Evolutionary conservation across 2,329 filamentous ascomycete genomes (phyloP).

Genomic region (Aspergillus transmontanensis): DNA sequence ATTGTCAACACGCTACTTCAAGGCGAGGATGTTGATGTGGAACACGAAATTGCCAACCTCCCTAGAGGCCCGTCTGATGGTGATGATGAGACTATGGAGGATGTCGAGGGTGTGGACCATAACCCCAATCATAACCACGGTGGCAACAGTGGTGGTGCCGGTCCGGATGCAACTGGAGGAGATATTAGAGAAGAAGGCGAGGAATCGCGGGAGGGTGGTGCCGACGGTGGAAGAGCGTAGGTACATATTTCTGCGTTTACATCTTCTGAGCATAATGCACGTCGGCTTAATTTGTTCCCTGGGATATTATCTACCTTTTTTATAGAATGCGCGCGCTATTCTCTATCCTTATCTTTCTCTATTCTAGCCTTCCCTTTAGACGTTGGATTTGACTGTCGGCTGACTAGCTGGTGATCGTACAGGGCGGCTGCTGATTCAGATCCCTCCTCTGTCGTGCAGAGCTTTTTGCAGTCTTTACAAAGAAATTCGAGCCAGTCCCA

Average conservation of each 20-base stretch:
- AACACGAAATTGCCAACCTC: slow-evolving; percentile 69
- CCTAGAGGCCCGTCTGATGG: slow-evolving; percentile 51
- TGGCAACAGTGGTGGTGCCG: slow-evolving; percentile 76
- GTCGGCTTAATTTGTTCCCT: neutral
- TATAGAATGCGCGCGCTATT: neutral
- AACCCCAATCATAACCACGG: slow-evolving; percentile 60
- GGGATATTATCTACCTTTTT: neutral
- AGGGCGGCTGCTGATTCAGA: slow-evolving; percentile 67
- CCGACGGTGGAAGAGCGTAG: slow-evolving; percentile 99
- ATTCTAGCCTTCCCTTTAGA: neutral
- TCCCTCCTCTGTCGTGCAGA: slow-evolving; percentile 77
- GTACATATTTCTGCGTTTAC: slow-evolving; percentile 58
- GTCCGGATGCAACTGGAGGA: slow-evolving; percentile 82
- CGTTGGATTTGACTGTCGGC: neutral
- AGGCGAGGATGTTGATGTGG: slow-evolving; percentile 84
- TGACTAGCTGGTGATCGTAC: slow-evolving; percentile 19
- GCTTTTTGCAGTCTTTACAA: slow-evolving; percentile 82
- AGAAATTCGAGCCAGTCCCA: slow-evolving; percentile 54
- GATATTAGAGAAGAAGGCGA: slow-evolving; percentile 90
- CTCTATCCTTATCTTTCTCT: neutral
- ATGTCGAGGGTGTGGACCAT: slow-evolving; percentile 66
- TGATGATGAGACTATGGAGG: slow-evolving; percentile 79
- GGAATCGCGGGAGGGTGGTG: slow-evolving; percentile 85
- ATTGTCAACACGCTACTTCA: slow-evolving; percentile 83
- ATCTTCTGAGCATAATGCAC: slow-evolving; percentile 21